A percentile compares a stretch with the other conserved stretches of the same genome.
Evolutionary conservation across 208 protist genomes (phyloP).

Genomic region (Phytomonas serpens): DNA sequence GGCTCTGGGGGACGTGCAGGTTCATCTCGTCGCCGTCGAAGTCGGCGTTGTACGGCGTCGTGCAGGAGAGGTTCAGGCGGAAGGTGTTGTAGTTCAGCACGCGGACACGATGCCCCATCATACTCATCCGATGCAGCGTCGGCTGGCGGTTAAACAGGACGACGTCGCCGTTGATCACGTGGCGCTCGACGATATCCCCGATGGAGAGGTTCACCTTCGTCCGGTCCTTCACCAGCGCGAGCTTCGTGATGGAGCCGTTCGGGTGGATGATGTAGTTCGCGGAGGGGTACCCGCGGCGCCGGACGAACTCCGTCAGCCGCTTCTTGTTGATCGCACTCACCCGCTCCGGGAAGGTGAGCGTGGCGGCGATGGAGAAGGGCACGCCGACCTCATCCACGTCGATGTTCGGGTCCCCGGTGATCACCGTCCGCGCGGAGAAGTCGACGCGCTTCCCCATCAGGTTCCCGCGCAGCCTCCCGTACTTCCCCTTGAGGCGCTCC

Average conservation of each 20-base stretch:
- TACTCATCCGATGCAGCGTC: conserved; percentile 99
- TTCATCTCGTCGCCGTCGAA: conserved; percentile 99
- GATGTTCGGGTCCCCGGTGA: conserved; percentile 98
- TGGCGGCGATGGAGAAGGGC: conserved; percentile 96
- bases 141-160: conserved; percentile 99
- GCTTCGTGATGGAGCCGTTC: conserved; percentile 88
- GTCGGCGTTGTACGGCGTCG: conserved; percentile 99
- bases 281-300: conserved; percentile 92
- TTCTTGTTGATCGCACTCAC: conserved; percentile 98
- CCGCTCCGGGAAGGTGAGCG: conserved; percentile 98
- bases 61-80: conserved; percentile 98
- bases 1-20: conserved; percentile 98
- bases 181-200: conserved; percentile 95
- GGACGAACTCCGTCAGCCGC: conserved; percentile 91
- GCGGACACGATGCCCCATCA: conserved; percentile 98
- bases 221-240: conserved; percentile 73
- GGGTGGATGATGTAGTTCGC: conserved; percentile 92
- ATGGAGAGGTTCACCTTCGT: conserved; percentile 86
- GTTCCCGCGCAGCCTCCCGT: conserved; percentile 97
- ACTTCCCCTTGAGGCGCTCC: conserved; percentile 99
- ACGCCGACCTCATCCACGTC: conserved; percentile 98
- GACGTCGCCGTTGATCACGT: conserved; percentile 98
- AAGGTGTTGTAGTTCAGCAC: conserved; percentile 99
- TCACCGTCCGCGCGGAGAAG: conserved; percentile 99
- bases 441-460: conserved; percentile 99